A percentile compares a stretch with the other conserved stretches of the same genome.
Evolutionary conservation across 1,139 yeast genomes (phyloP).

Genomic region (Geotrichum candidum): DNA sequence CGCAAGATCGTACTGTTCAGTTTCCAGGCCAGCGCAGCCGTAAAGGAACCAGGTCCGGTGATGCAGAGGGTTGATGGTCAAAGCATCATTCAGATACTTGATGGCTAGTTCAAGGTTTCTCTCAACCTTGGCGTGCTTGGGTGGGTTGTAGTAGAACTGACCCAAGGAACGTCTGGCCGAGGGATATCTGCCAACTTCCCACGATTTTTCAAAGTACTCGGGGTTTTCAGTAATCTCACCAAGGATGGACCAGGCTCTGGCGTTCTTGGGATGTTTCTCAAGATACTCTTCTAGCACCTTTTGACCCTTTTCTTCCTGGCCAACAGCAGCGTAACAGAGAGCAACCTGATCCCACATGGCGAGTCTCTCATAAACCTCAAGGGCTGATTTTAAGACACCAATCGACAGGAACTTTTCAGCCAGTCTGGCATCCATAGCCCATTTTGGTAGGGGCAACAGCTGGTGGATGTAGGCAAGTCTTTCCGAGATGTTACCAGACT

Average conservation of each 20-base stretch:
- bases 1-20: conserved; percentile 66
- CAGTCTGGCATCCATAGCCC: conserved; percentile 74
- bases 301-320: conserved; percentile 64
- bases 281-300: conserved; percentile 53
- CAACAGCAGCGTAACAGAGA: conserved; percentile 82
- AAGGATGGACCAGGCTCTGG: conserved; percentile 74
- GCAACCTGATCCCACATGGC: conserved; percentile 80
- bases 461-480: conserved; percentile 69
- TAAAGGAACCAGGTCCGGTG: conserved; percentile 87
- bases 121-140: conserved; percentile 46
- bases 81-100: conserved; percentile 65
- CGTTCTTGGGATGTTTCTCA: conserved; percentile 58
- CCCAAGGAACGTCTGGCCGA: conserved; percentile 84
- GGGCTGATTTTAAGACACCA: conserved; percentile 81
- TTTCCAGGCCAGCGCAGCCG: conserved; percentile 84
- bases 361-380: conserved; percentile 80
- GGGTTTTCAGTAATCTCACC: conserved; percentile 87
- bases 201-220: conserved; percentile 70
- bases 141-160: conserved; percentile 63
- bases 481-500: conserved; percentile 34
- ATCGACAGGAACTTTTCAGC: conserved; percentile 86
- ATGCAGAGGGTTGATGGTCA: conserved; percentile 68
- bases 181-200: conserved; percentile 79
- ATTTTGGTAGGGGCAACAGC: conserved; percentile 72
- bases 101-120: conserved; percentile 55